Conservation (phyloP, 768 basidiomycete genomes). For the Russula olivacea region DNA sequence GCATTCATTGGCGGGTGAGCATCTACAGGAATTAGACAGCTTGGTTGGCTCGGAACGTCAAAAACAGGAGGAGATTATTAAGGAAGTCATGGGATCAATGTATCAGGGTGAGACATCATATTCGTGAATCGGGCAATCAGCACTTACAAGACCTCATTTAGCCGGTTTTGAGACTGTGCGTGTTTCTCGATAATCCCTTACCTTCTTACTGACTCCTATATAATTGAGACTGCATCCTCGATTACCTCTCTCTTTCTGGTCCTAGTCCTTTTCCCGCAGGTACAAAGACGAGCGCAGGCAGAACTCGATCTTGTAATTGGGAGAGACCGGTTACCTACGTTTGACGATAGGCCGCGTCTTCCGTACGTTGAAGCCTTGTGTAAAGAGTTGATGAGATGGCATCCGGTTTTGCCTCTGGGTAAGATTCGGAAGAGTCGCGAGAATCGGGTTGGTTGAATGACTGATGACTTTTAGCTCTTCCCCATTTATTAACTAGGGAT, state of each 20-base stretch:
- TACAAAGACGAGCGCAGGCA: slow-evolving; percentile 14
- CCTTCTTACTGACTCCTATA: neutral
- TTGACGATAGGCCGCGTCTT: slow-evolving; percentile 26
- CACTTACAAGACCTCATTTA: neutral
- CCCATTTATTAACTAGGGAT: slow-evolving; percentile 27
- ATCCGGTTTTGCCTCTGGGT: slow-evolving; percentile 11
- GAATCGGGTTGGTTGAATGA: neutral
- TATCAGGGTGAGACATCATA: neutral
- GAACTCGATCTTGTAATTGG: slow-evolving; percentile 20
- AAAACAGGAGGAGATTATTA: neutral
- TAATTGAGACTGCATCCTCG: slow-evolving; percentile 8
- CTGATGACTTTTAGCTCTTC: slow-evolving; percentile 12
- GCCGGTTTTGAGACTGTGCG: slow-evolving; percentile 15
- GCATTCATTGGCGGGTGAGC: slow-evolving; percentile 6
- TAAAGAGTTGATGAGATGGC: slow-evolving; percentile 29
- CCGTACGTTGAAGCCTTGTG: slow-evolving; percentile 29
- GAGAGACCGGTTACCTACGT: slow-evolving; percentile 27
- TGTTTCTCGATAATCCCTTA: neutral
- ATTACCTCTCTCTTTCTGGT: slow-evolving; percentile 11
- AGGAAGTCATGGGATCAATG: slow-evolving; percentile 6
- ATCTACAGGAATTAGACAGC: slow-evolving; percentile 5
- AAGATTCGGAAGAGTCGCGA: neutral
- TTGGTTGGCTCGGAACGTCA: slow-evolving; percentile 4
- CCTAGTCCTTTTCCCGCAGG: slow-evolving; percentile 5
- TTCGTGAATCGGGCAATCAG: neutral